Percentiles rank a stretch among this genome's conserved stretches.
These are phyloP conservation scores for Rhizopogon rudus DNA, from an alignment of 768 basidiomycete species.

Conservation along the genomic window DNA sequence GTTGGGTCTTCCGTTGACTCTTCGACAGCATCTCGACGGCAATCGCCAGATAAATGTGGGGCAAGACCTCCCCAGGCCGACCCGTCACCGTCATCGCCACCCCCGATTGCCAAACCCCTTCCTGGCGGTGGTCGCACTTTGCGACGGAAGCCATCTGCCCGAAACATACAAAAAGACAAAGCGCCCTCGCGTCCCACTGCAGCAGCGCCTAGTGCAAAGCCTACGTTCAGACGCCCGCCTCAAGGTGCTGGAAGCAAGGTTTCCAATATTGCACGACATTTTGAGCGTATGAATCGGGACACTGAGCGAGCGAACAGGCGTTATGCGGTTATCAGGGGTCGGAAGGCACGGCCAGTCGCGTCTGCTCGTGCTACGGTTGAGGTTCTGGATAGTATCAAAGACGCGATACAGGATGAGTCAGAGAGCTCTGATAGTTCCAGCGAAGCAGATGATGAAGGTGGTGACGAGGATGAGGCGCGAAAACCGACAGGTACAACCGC, in stretches of 20 bases:
- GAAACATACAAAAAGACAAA: slow-evolving; percentile 32
- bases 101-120: slow-evolving; percentile 15
- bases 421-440: slow-evolving; percentile 64
- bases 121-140: slow-evolving; percentile 28
- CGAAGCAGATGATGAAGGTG: slow-evolving; percentile 66
- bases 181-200: slow-evolving; percentile 38
- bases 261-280: slow-evolving; percentile 84
- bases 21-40: slow-evolving; percentile 53
- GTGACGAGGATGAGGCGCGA: slow-evolving; percentile 47
- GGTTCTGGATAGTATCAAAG: slow-evolving; percentile 83
- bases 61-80: slow-evolving; percentile 30
- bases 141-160: slow-evolving; percentile 32
- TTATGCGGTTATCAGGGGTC: slow-evolving; percentile 83
- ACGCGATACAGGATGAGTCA: slow-evolving; percentile 85
- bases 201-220: slow-evolving; percentile 31
- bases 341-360: slow-evolving; percentile 85
- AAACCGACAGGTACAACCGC: slow-evolving; percentile 20
- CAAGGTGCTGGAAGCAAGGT: slow-evolving; percentile 62
- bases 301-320: slow-evolving; percentile 70
- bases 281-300: slow-evolving; percentile 78
- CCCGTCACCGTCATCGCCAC: slow-evolving; percentile 20
- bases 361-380: slow-evolving; percentile 85
- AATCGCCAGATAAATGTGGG: slow-evolving; percentile 70
- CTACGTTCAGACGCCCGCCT: slow-evolving; percentile 50
- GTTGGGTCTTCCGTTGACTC: slow-evolving; percentile 47